Evolutionary conservation across 805 yeast genomes (phyloP), one percentile per base, ranked within the genome.

Genomic region (Metschnikowia proteae): DNA sequence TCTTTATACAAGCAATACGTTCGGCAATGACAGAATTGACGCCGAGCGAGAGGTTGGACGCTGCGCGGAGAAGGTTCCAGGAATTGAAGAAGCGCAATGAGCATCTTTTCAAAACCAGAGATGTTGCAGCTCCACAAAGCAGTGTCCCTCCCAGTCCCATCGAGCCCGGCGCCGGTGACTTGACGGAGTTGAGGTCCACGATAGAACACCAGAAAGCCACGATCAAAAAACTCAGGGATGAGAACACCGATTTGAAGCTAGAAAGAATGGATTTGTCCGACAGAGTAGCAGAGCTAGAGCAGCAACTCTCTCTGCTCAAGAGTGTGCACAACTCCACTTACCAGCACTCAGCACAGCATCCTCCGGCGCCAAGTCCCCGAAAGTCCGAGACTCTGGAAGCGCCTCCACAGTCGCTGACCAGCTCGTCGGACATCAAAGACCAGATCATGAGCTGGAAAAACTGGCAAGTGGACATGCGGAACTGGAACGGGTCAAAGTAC

Each of bases 381-480:
- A 37, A 6, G 8, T 10, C 58, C 67, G 8, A 62, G 60, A 32
- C 67, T 60, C 38, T 52, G 53, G 47, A 48, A 11, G 22, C 45
- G 3, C 38, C 26, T 10, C 13, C 23, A 8, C 45, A 42, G 27
- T 33, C 43, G 8, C 48, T 54, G 10, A 31, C 42, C 9, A 48
- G 51, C 17, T 78, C 81, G 5, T 76, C 76, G 9, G 82, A 81
- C 57, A 74, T 80, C 54, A 72, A 77, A 53, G 83, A 81, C 47
- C 73, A 78, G 39, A 66, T 91, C 55, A 72, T 75, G 61, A 81
- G 80, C 55, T 91, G 95, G 95, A 83, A 82, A 55, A 82, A 80
- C 43, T 91, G 91, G 90, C 88, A 85, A 60, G 78, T 89, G 3
- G 96, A 91, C 60, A 87, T 91, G 95, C 76, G 88, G 26, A 58